Evolutionary conservation across 1,284 basidiomycete species (phyloP), one percentile per base, ranked within the genome.

Genomic region (Malassezia arunalokei): DNA sequence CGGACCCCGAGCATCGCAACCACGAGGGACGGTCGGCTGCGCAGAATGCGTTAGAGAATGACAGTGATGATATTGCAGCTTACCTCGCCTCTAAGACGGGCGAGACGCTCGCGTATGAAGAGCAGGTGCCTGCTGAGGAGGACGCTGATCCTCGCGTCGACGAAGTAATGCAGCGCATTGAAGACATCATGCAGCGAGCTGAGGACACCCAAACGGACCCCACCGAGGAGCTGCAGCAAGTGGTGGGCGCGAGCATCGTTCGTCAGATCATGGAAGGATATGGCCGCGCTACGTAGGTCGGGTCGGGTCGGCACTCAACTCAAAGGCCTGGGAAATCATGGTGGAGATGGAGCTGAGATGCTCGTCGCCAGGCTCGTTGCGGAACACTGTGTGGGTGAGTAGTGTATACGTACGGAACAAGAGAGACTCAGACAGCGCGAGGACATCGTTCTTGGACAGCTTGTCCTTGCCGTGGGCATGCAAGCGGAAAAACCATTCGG

Each of bases 401-500:
- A 32, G 14, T n/a, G 14, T 8, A 44, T 8, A 72, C 84, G 71
- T 47, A 90, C 88, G 74, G 51, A 68, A 72, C 14, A 98, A 77
- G 47, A 98, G 79, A 14, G 88, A 87, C 75, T 96, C 91, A 3
- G 91, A 95, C 37, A 98, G 76, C 46, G 79, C 77, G 61, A 99
- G 76, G 29, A 96, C 87, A 73, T 98, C 92, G 66, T 96, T 91
- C 75, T 92, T 95, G 2, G 90, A 92, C 57, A 98, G 76, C 69
- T 79, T 90, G 0, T 89, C 89, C 67, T 96, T 90, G 60, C 87
- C 89, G 73, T 96, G 85, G 75, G 91, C 91, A 37, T 73, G 70
- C 46, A 98, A 75, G 61, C 86, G 85, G 76, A 98, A 96, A 76
- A 98, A 92, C 90, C 92, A 96, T 73, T 94, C 87, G 64, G 96